Base-by-base conservation (phyloP, 2,329 filamentous ascomycete genomes). In the Ophiostoma piceae region DNA sequence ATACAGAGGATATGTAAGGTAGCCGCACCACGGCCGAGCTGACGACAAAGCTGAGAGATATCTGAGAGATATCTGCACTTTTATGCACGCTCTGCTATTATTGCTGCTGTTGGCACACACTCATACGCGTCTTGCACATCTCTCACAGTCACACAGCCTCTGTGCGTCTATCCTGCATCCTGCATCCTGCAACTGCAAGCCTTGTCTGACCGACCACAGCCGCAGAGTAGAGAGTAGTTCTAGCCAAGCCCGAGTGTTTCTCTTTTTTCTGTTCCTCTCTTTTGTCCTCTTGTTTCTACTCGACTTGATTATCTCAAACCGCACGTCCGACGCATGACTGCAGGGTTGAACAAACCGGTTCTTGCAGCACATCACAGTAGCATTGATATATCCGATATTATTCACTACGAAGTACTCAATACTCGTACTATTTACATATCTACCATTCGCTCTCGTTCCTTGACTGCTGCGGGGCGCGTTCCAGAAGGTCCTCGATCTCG, bases 131-230 rank as follows among this genome's bases (percentile, higher is more conserved):
- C 57, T 8, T 29, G 26, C 26, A 62, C 57, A 62, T 62, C 22
- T 60, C 26, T 60, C 57, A 62, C 57, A 62, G 57, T 62, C 57
- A 62, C 57, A 62, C 57, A 16, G 57, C 57, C 57, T 32, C 57
- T 26, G 8, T 62, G 26, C 57, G 11, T 32, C 26, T 32, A 16
- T 60, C n/a, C 57, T 57, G 51, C 22, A 9, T 47, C 16, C 43
- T 47, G 43, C 43, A 47, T 7, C 43, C 41, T 47, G 41, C 43
- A 47, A n/a, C 43, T 57, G 51, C 51, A 57, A 62, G 57, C 57
- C 26, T 62, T 62, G 57, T 62, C 57, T 62, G 11, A 62, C 57
- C 11, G 26, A 26, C 22, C 14, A 62, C 57, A 62, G 57, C 54
- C 54, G 54, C 57, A 16, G 7, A 22, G 5, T 9, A 22, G 2